Percentiles rank a stretch among this genome's conserved stretches.
phyloP scores from a whole-genome alignment of 2,329 filamentous ascomycete species.

The Ophiostoma perfectum region DNA sequence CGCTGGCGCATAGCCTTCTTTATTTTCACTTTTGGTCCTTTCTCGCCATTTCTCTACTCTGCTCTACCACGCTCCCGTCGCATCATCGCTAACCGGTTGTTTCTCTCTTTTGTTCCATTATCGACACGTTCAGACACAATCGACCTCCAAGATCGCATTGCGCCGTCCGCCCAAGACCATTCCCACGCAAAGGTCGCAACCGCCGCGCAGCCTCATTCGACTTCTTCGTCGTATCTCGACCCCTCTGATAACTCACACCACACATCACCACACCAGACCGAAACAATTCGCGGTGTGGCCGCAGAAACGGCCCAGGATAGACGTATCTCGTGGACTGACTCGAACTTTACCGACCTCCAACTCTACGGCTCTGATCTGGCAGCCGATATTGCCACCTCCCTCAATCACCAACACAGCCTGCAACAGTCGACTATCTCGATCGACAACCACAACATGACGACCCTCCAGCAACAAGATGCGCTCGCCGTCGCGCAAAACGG shows the following conservation, averaged over 20 bases:
- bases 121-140: slow-evolving; percentile 66
- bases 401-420: slow-evolving; percentile 30
- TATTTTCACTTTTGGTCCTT: not conserved
- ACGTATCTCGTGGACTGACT: slow-evolving; percentile 49
- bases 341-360: slow-evolving; percentile 39
- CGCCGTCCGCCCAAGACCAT: slow-evolving; percentile 82
- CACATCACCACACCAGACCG: slow-evolving; percentile 76
- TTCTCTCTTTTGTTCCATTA: slow-evolving; percentile 7
- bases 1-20: slow-evolving; percentile 19
- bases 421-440: slow-evolving; percentile 13
- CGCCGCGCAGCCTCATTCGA: slow-evolving; percentile 38
- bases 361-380: slow-evolving; percentile 44
- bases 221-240: slow-evolving; percentile 34
- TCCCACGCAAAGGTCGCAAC: slow-evolving; percentile 48
- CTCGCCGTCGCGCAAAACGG: slow-evolving; percentile 59
- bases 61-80: slow-evolving; percentile 18
- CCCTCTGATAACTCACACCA: slow-evolving; percentile 17
- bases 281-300: slow-evolving; percentile 73
- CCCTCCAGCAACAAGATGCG: slow-evolving; percentile 48
- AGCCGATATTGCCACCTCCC: slow-evolving; percentile 38
- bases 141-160: slow-evolving; percentile 80
- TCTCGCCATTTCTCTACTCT: slow-evolving; percentile 3
- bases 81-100: slow-evolving; percentile 27
- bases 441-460: slow-evolving; percentile 29
- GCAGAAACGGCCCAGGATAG: slow-evolving; percentile 72